These are phyloP conservation scores for Microdochium paspali DNA, from an alignment of 2,329 filamentous ascomycete genomes.

Conservation along the genomic window DNA sequence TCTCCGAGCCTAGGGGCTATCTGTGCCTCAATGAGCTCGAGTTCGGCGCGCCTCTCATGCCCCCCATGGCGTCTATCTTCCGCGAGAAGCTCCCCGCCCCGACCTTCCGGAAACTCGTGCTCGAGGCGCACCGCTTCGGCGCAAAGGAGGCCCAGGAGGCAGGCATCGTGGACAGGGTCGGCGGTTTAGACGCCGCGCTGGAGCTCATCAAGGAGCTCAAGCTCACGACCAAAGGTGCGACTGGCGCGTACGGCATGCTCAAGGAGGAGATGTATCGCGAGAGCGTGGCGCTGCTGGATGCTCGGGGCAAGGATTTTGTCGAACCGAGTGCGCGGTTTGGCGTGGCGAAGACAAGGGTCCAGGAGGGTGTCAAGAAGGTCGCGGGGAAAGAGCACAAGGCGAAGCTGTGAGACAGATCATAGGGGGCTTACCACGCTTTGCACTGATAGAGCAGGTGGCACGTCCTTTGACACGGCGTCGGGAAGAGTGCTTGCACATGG, in stretches of 20 bases:
- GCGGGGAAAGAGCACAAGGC: constrained; percentile 31
- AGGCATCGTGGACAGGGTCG: constrained; percentile 60
- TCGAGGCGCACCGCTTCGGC: constrained; percentile 64
- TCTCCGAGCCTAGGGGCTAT: constrained; percentile 60
- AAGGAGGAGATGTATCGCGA: constrained; percentile 71
- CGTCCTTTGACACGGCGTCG: too few relatives aligned
- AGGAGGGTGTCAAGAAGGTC: constrained; percentile 34
- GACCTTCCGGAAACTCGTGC: constrained; percentile 53
- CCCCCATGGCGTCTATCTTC: constrained; percentile 68
- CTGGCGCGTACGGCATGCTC: constrained; percentile 59
- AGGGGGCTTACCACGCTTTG: neutral
- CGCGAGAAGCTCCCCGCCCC: constrained; percentile 52
- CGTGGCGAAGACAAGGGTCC: constrained; percentile 38
- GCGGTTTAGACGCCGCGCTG: constrained; percentile 54
- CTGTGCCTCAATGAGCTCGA: constrained; percentile 75
- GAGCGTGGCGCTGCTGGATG: constrained; percentile 47
- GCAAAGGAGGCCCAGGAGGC: constrained; percentile 53
- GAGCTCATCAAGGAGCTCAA: constrained; percentile 48
- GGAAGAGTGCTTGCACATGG: too few relatives aligned
- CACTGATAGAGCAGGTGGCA: too few relatives aligned
- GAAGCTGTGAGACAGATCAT: constrained; percentile 22
- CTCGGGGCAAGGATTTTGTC: constrained; percentile 9
- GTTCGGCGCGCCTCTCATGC: constrained; percentile 65
- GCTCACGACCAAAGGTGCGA: constrained; percentile 51
- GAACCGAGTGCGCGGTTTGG: constrained; percentile 29